phyloP scores from a whole-genome alignment of 129 eudicot species.

The sunflower (Helianthus annuus) region DNA sequence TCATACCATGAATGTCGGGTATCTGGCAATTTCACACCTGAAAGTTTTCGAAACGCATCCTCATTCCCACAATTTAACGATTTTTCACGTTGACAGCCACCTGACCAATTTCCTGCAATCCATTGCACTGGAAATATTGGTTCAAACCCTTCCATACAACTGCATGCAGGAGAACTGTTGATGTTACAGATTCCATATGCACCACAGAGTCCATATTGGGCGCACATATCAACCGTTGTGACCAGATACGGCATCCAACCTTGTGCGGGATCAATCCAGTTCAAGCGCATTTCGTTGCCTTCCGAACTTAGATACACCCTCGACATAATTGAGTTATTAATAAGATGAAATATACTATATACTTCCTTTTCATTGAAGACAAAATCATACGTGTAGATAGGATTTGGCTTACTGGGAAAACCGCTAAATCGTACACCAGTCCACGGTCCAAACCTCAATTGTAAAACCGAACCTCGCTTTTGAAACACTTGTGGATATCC shows the following conservation, averaged over 20 bases:
- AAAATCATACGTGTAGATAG: constrained; percentile 7
- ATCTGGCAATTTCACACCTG: constrained; percentile 31
- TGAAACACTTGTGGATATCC: constrained; percentile 36
- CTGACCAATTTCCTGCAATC: constrained; percentile 37
- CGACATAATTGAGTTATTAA: neutral
- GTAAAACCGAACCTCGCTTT: constrained; percentile 18
- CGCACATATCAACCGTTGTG: neutral
- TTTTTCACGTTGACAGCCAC: constrained; percentile 39
- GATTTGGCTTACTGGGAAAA: neutral
- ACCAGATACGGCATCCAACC: constrained; percentile 14
- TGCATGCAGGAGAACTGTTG: constrained; percentile 25
- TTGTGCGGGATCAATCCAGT: constrained; percentile 9
- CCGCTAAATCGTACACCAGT: constrained; percentile 25
- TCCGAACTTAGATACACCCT: neutral
- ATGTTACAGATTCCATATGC: constrained; percentile 38
- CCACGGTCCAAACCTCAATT: constrained; percentile 26
- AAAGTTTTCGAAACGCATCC: neutral
- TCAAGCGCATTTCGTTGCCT: constrained; percentile 8
- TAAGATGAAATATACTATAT: neutral
- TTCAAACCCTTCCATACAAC: constrained; percentile 38
- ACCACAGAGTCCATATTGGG: constrained; percentile 36
- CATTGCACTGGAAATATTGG: constrained; percentile 17
- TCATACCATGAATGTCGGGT: constrained; percentile 17
- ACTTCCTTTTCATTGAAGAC: constrained; percentile 24
- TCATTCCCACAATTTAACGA: neutral